Evolutionary conservation across 495 filamentous ascomycete species (phyloP), one percentile per base, ranked within the genome.

Genomic region (Aspergillus steynii): DNA sequence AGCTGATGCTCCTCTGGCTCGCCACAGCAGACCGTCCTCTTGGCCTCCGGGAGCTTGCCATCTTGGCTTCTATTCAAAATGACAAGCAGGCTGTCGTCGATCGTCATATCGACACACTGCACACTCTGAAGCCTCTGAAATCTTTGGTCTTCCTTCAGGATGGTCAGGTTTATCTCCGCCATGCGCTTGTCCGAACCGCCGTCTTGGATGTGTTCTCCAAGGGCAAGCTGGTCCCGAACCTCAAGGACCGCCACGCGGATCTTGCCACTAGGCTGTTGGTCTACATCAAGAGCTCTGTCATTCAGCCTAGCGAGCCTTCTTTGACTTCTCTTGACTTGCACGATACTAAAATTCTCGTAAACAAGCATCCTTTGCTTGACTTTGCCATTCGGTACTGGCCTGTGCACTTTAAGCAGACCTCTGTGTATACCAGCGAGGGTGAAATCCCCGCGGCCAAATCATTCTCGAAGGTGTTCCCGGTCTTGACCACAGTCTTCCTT

Each of bases 331-430:
- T 78, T 25, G 71, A 75, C 50, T 53, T 55, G 14, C 69, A 74
- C 29, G 74, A 78, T 42, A 61, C 68, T 12, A 63, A 53, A 8
- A 52, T 62, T 0, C 64, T 74, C 7, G 26, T 74, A 27, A 63
- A 68, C 34, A 69, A 66, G 25, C 34, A 71, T 29, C 63, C 71
- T 7, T 67, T 78, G 14, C 65, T 78, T 14, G 73, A 76, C 34
- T 76, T 76, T 55, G 66, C 72, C 12, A 37, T 78, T 9, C 69
- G 71, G 10, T 78, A 78, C 64, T 78, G 75, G 75, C 62, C 68
- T 31, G 60, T 60, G 9, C 70, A 74, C 60, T 59, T 78, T 42
- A 67, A 58, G 14, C 64, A 72, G 29, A 76, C 73, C 0, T 55
- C 63, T 0, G 49, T 61, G n/a, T 77, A 65, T 45, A 65, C 47